Percentiles rank a stretch among this genome's conserved stretches.
Evolutionary conservation across 75 land plant species (phyloP).

Genomic region (Azolla pinnata): DNA sequence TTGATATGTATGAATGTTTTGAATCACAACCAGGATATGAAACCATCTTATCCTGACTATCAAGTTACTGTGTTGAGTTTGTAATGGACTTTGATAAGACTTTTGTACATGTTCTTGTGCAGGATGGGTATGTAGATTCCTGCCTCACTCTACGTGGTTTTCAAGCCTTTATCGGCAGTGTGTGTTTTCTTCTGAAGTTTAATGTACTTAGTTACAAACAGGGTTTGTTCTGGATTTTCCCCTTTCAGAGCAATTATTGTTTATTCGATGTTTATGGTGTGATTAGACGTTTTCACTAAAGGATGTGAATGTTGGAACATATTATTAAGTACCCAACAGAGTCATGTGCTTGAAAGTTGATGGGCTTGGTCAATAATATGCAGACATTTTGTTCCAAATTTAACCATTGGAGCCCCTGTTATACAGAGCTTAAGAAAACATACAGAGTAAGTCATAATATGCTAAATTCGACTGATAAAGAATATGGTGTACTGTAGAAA

Average conservation of each 20-base stretch:
- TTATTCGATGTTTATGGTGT: no score
- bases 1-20: no score
- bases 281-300: neutral
- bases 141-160: neutral
- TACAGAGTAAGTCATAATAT: conserved; percentile 51
- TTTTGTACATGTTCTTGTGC: neutral
- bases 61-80: no score
- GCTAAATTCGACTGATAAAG: neutral
- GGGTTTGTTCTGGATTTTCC: no score
- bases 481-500: neutral
- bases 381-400: conserved; percentile 95
- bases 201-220: neutral
- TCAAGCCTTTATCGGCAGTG: neutral
- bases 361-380: no score
- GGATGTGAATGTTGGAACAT: neutral
- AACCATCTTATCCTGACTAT: no score
- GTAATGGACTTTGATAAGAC: neutral
- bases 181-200: neutral
- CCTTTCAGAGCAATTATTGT: no score
- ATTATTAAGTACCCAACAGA: neutral
- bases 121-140: conserved; percentile 3
- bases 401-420: conserved; percentile 94
- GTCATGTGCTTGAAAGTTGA: neutral
- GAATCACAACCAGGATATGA: no score
- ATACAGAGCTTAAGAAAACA: conserved; percentile 89